Evolutionary conservation across 2,329 filamentous ascomycete species (phyloP).

Genomic region (Orbilia ellipsospora): DNA sequence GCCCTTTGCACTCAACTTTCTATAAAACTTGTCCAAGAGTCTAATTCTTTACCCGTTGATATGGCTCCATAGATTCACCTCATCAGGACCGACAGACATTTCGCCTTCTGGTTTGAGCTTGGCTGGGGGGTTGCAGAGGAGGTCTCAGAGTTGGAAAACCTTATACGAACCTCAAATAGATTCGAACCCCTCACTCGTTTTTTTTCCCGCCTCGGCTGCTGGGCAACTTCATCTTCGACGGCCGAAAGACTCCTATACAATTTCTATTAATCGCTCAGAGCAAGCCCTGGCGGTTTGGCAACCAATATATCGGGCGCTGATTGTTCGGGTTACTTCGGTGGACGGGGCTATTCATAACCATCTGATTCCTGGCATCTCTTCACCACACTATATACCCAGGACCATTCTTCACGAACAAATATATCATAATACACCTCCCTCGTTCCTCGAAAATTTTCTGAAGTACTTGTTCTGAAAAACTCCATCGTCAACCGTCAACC

Average conservation of each 20-base stretch:
- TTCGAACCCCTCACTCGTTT: conserved; percentile 13
- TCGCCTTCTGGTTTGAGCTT: conserved; percentile 48
- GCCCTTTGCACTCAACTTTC: conserved; percentile 10
- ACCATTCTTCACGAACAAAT: no score
- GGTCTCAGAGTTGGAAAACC: conserved; percentile 17
- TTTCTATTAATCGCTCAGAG: conserved; percentile 43
- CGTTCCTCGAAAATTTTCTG: background rate
- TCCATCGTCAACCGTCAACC: no score
- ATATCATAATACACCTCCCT: conserved; percentile 1
- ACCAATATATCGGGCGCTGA: conserved; percentile 16
- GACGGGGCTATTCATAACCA: no score
- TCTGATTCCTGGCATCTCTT: no score
- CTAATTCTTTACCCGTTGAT: conserved; percentile 37
- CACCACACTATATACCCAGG: no score
- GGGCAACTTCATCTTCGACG: conserved; percentile 13
- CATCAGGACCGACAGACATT: conserved; percentile 23
- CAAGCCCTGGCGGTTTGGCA: conserved; percentile 21
- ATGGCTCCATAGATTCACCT: conserved; percentile 53
- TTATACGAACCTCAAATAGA: conserved; percentile 37
- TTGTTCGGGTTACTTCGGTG: background rate
- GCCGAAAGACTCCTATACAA: conserved; percentile 7
- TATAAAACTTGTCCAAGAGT: conserved; percentile 33
- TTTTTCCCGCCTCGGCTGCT: conserved; percentile 32
- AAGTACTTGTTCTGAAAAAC: no score
- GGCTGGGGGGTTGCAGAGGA: conserved; percentile 31